phyloP scores from a whole-genome alignment of 768 basidiomycete genomes.

The Mycena chlorophos region DNA sequence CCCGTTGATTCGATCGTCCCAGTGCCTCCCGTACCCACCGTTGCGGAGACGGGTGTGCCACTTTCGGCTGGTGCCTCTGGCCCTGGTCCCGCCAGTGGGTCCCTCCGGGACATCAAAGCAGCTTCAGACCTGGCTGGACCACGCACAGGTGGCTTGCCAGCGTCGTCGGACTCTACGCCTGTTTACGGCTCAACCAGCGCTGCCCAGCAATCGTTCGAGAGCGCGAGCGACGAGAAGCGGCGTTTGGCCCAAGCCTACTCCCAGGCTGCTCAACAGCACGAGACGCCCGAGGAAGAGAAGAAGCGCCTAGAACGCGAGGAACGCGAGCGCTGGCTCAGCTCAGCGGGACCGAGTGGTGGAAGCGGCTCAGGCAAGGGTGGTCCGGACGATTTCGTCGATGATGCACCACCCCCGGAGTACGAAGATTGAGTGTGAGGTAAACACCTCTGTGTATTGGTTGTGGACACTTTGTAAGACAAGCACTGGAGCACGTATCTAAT shows the following conservation, averaged over 20 bases:
- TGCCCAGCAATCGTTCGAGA: conserved; percentile 39
- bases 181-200: conserved; percentile 30
- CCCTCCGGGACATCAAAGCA: conserved; percentile 51
- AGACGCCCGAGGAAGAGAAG: conserved; percentile 68
- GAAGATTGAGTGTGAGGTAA: conserved; percentile 30
- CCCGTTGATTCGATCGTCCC: conserved; percentile 30
- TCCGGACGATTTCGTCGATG: conserved; percentile 43
- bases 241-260: conserved; percentile 47
- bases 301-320: conserved; percentile 64
- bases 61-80: conserved; percentile 58
- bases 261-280: conserved; percentile 32
- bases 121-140: conserved; percentile 38
- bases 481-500: neutral
- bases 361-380: conserved; percentile 22
- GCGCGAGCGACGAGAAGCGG: conserved; percentile 67
- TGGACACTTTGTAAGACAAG: no score
- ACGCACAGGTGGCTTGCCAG: conserved; percentile 32
- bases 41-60: conserved; percentile 78
- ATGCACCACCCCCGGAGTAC: conserved; percentile 46
- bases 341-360: conserved; percentile 20
- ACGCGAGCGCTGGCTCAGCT: conserved; percentile 50
- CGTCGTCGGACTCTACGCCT: conserved; percentile 27
- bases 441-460: no score
- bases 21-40: conserved; percentile 50
- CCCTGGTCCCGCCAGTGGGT: conserved; percentile 67